Base-by-base conservation (phyloP, 2,329 filamentous ascomycete genomes). In the Cercospora brassicicola region DNA sequence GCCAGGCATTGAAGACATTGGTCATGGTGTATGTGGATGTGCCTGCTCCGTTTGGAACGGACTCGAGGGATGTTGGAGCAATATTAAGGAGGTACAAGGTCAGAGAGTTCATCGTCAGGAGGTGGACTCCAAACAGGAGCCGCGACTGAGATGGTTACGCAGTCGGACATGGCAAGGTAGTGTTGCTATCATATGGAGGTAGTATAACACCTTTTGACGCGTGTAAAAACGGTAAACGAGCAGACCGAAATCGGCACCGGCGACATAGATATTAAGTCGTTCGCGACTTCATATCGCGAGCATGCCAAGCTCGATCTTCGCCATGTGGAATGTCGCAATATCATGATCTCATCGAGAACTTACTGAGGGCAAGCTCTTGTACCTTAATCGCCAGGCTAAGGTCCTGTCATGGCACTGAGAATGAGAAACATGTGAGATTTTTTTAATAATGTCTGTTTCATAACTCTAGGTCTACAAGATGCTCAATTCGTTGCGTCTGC, bases 21-120 rank as follows among this genome's bases (percentile, higher is more conserved):
- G 89, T 98, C 42, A 79, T 99, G 33, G 90, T 91, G 48, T 99
- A 97, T 76, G 94, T 99, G 11, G 94, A 98, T 71, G 85, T 99
- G 4, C 95, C 95, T 2, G 85, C 90, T 3, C 91, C 92, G 1
- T 82, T 83, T 15, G 74, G 82, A 15, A 78, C 80, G 10, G 75
- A 76, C 3, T 76, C 72, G 62, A 72, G 82, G 28, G 88, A 91
- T 67, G 84, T 95, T 61, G 85, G 88, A 1, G 82, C 81, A 9
- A 79, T 91, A 28, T 79, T 97, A 74, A 85, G 84, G 73, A 82
- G 85, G 64, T 97, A 96, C 78, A 90, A 85, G 73, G 86, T 97
- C 23, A 86, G 92, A 69, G 94, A 97, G 78, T 87, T 97, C 69
- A 87, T 91, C 69, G 84, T 97, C 64, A 91, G 88, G 81, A 86